Evolutionary conservation across 2,329 filamentous ascomycete genomes (phyloP).

Genomic region (Paraconiothyrium sp.): DNA sequence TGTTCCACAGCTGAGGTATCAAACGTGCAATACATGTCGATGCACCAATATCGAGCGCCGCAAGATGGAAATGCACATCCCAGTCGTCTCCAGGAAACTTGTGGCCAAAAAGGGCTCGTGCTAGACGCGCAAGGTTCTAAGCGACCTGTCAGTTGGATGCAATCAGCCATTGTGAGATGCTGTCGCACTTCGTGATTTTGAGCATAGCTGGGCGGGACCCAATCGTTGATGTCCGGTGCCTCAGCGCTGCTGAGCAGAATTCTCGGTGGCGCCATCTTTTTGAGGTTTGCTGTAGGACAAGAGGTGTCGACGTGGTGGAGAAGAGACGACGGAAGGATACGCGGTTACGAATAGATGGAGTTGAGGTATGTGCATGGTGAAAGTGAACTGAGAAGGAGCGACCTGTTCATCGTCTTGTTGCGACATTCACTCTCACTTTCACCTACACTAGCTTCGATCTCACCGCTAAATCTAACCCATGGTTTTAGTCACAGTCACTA

Average conservation of each 20-base stretch:
- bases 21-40: neutral
- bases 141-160: neutral
- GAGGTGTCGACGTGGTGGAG: neutral
- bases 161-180: neutral
- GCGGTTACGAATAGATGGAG: neutral
- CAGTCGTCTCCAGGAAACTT: neutral
- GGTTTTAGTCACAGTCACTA: too few species aligned
- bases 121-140: neutral
- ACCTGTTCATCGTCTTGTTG: neutral
- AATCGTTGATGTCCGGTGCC: neutral
- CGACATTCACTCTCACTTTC: neutral
- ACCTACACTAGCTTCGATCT: neutral
- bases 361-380: neutral
- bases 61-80: slow-evolving; percentile 8
- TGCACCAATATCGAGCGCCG: neutral
- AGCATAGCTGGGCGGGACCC: neutral
- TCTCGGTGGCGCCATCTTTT: neutral
- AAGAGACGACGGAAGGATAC: neutral
- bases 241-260: slow-evolving; percentile 2
- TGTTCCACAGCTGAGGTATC: slow-evolving; percentile 1
- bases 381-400: neutral
- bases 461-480: neutral
- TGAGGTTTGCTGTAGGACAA: neutral
- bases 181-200: neutral
- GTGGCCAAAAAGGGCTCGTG: neutral